Conservation (phyloP, 163 green algal genomes). For the Scenedesmus sp. region DNA sequence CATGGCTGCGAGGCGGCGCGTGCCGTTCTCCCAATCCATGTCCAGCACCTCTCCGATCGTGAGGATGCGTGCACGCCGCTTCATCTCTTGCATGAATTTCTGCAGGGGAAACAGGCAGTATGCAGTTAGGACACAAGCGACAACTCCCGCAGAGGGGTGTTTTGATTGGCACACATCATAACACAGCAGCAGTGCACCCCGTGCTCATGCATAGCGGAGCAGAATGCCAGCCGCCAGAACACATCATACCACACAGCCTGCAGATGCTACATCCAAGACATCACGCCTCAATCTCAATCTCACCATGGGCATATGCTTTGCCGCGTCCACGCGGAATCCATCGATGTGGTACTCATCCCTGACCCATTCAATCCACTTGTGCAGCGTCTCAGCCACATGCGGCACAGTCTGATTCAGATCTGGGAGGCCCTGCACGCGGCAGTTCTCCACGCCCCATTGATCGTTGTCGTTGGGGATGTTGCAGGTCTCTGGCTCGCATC, state of each 20-base stretch:
- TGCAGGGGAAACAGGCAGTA: background rate
- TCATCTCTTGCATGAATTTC: slow-evolving; percentile 42
- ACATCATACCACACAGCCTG: too few species aligned
- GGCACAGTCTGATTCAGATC: slow-evolving; percentile 40
- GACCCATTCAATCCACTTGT: slow-evolving; percentile 37
- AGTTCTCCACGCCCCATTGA: slow-evolving; percentile 11
- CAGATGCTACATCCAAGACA: background rate
- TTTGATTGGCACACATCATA: too few species aligned
- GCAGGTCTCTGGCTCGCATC: slow-evolving; percentile 30
- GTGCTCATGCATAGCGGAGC: too few species aligned
- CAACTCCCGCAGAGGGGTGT: too few species aligned
- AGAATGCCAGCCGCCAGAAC: too few species aligned
- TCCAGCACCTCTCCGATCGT: slow-evolving; percentile 40
- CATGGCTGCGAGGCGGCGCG: slow-evolving; percentile 17
- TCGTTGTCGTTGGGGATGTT: slow-evolving; percentile 28
- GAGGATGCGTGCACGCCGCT: slow-evolving; percentile 15
- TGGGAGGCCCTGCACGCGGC: slow-evolving; percentile 44
- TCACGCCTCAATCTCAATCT: background rate
- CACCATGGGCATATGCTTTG: background rate
- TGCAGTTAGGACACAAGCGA: too few species aligned
- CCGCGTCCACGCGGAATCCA: slow-evolving; percentile 43
- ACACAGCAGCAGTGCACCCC: too few species aligned
- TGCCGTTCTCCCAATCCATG: slow-evolving; percentile 43
- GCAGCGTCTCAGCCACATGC: slow-evolving; percentile 33
- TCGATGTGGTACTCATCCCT: slow-evolving; percentile 35